Evolutionary conservation across 768 basidiomycete genomes (phyloP), one percentile per base, ranked within the genome.

Genomic region (Pleurotus tuoliensis): DNA sequence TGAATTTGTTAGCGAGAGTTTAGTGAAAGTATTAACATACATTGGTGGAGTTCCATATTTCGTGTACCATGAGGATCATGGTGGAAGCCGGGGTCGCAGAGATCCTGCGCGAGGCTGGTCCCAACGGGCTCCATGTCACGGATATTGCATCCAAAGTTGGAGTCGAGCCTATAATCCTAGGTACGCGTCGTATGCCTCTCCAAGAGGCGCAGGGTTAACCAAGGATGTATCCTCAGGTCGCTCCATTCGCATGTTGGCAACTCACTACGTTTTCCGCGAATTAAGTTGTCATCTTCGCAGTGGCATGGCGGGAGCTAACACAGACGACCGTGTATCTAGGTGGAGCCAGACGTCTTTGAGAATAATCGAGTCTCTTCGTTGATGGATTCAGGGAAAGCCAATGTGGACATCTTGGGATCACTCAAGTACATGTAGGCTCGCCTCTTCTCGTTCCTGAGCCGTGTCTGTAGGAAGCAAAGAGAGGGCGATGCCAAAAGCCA

Each of bases 191-290:
- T 24, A 5, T 24, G 24, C 24, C 5, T 25, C 24, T 25, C 24
- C 24, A 25, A 1, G 24, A 1, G 0, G 5, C 24, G 24, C 24
- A 5, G 24, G 1, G 0, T 25, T 25, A 1, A 25, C 24, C 24
- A 25, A 25, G 24, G 0, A 25, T 25, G 5, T 25, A 25, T 25
- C 24, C 24, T 1, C 27, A 73, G 70, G 59, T 4, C 64, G 72
- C 18, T 57, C 66, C 27, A 59, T 75, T 3, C 65, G 72, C 11
- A 60, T 68, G 9, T 66, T 74, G 11, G 71, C 73, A 5, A 68
- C 69, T 0, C 62, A 67, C 48, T 68, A 73, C 52, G 63, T 74
- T 34, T 74, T 72, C 61, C 43, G 47, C 12, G 73, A 75, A 55
- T 63, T 68, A 22, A 25, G 24, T 20, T 20, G 20, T 5, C 5